Base-by-base conservation (phyloP, 371 early-diverging fungal genomes). In the Mucor piriformis region DNA sequence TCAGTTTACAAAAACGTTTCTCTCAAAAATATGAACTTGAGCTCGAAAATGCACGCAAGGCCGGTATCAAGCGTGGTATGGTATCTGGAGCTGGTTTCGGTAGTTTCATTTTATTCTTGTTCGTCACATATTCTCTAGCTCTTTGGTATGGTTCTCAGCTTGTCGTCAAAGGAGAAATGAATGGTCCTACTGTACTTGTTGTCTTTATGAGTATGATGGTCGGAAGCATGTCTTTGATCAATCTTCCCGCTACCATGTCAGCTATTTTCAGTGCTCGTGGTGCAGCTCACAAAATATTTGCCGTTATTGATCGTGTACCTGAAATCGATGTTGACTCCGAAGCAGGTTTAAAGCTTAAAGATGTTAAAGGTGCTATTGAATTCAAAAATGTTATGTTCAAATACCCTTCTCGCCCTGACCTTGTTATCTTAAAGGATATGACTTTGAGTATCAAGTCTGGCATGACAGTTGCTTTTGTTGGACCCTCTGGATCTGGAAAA, bases 61-160 rank as follows among this genome's bases (percentile, higher is more conserved):
- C 74, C 11, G 91, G 89, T 24, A 61, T 82, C 18, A 83, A 78
- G 54, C 81, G 83, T 34, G 83, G 79, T 46, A 33, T 64, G 15
- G 58, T 74, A 10, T 69, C 76, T 18, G 90, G 86, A 12, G 6
- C 72, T 3, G 84, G 89, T 27, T 76, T 89, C 51, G 90, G 85
- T 5, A 48, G 50, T 15, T 83, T 88, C 49, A 78, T 85, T 75
- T 81, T 86, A 32, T 66, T 82, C 27, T 57, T 90, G 37, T 92
- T 87, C 55, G 56, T 69, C 24, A 79, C 83, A 12, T 91, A 88
- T 50, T 80, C 87, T 13, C 76, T 93, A 3, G 85, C 88, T 3
- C 91, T 93, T 73, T 93, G 88, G 87, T 92, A 87, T 57, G 94
- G 93, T 48, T 63, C 85, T n/a, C 69, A 61, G 23, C 77, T 88